A percentile compares a stretch with the other conserved stretches of the same genome.
These are phyloP conservation scores for Spencermartinsiella ligniputridi DNA, from an alignment of 1,139 yeast species.

Conservation along the genomic window DNA sequence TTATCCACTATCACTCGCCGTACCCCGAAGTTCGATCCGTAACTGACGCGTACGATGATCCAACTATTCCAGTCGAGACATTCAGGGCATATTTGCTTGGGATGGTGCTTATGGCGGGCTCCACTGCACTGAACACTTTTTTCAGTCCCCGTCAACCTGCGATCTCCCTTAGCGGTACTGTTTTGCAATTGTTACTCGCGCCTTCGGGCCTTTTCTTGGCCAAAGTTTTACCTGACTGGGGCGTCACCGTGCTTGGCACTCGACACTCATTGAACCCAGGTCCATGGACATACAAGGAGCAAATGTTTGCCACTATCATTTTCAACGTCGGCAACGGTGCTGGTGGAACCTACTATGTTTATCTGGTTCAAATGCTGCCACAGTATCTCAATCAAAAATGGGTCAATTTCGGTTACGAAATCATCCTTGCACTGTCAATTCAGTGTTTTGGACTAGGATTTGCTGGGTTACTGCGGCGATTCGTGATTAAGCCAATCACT, in stretches of 20 bases:
- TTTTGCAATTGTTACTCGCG: conserved; percentile 51
- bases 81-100: conserved; percentile 52
- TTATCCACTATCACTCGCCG: conserved; percentile 45
- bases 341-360: conserved; percentile 37
- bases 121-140: conserved; percentile 54
- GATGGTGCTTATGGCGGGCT: conserved; percentile 49
- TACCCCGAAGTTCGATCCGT: conserved; percentile 49
- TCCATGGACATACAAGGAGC: conserved; percentile 65
- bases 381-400: conserved; percentile 41
- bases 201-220: conserved; percentile 46
- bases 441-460: conserved; percentile 61
- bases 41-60: conserved; percentile 45
- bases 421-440: conserved; percentile 47
- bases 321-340: conserved; percentile 31
- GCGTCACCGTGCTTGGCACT: conserved; percentile 37
- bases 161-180: conserved; percentile 42
- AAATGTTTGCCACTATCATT: conserved; percentile 49
- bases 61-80: conserved; percentile 45
- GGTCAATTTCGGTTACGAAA: conserved; percentile 49
- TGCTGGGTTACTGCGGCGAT: conserved; percentile 56
- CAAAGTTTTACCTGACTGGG: conserved; percentile 43
- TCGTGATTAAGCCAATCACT: conserved; percentile 53
- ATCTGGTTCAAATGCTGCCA: conserved; percentile 28
- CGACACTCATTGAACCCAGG: conserved; percentile 49
- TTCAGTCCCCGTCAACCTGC: conserved; percentile 51